phyloP scores from a whole-genome alignment of 495 filamentous ascomycete species.

The Penicillium daleae region DNA sequence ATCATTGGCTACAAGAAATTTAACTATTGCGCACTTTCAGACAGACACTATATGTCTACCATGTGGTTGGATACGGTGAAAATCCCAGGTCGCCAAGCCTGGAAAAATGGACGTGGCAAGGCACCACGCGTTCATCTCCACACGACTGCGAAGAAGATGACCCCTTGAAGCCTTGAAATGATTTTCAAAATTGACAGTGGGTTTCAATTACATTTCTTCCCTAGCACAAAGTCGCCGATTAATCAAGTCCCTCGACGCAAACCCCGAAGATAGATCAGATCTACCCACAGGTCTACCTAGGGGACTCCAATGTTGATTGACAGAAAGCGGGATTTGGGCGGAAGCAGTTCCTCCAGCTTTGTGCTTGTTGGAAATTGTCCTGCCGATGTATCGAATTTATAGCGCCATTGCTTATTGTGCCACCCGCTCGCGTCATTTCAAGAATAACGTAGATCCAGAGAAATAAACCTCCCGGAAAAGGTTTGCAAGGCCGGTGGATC shows the following conservation, averaged over 20 bases:
- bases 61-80: background rate
- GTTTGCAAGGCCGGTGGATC: background rate
- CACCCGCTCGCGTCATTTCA: background rate
- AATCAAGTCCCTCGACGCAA: background rate
- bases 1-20: background rate
- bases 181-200: background rate
- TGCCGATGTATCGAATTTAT: background rate
- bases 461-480: background rate
- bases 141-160: background rate
- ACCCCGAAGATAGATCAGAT: background rate
- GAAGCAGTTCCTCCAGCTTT: background rate
- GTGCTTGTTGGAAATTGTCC: background rate
- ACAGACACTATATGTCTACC: background rate
- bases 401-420: background rate
- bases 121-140: constrained; percentile 6
- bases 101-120: background rate
- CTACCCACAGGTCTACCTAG: background rate
- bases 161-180: background rate
- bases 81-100: background rate
- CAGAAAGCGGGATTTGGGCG: background rate
- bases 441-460: background rate
- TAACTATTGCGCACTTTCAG: background rate
- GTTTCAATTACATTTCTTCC: background rate
- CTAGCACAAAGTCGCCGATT: background rate
- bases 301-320: background rate